These are phyloP conservation scores for Glycine tomentella DNA, from an alignment of 306 rosid genomes.

Conservation along the genomic window DNA sequence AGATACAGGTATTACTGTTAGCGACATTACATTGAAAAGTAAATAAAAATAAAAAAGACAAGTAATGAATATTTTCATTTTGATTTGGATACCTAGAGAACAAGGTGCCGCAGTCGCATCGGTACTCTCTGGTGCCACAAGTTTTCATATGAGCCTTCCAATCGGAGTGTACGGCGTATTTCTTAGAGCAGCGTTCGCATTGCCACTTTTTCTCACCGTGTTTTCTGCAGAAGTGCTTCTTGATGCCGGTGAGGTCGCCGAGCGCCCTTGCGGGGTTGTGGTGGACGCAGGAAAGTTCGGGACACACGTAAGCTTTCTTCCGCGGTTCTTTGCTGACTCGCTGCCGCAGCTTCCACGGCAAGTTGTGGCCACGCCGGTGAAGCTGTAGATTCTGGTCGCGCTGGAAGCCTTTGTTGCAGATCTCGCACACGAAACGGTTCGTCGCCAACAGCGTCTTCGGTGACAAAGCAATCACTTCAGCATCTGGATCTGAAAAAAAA, in stretches of 20 bases:
- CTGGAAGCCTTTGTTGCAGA: conserved; percentile 93
- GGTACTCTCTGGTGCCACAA: conserved; percentile 87
- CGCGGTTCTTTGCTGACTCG: conserved; percentile 67
- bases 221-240: conserved; percentile 85
- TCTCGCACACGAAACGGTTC: conserved; percentile 91
- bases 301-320: conserved; percentile 84
- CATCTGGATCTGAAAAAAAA: conserved; percentile 74
- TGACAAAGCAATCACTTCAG: conserved; percentile 86
- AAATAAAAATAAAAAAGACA: background rate
- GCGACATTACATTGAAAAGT: background rate
- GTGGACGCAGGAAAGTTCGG: conserved; percentile 82
- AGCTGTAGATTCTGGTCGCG: conserved; percentile 95
- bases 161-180: conserved; percentile 90
- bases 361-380: conserved; percentile 93
- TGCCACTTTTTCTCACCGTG: conserved; percentile 96
- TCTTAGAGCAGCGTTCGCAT: conserved; percentile 91
- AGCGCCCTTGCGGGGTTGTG: conserved; percentile 80
- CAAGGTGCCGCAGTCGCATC: conserved; percentile 86
- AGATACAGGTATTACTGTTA: background rate
- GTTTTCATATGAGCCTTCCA: conserved; percentile 94
- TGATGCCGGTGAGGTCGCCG: conserved; percentile 89
- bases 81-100: conserved; percentile 66
- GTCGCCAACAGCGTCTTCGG: conserved; percentile 79
- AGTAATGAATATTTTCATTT: background rate
- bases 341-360: conserved; percentile 93